Evolutionary conservation across 208 protist species (phyloP).

Genomic region (Strigomonas culicis): DNA sequence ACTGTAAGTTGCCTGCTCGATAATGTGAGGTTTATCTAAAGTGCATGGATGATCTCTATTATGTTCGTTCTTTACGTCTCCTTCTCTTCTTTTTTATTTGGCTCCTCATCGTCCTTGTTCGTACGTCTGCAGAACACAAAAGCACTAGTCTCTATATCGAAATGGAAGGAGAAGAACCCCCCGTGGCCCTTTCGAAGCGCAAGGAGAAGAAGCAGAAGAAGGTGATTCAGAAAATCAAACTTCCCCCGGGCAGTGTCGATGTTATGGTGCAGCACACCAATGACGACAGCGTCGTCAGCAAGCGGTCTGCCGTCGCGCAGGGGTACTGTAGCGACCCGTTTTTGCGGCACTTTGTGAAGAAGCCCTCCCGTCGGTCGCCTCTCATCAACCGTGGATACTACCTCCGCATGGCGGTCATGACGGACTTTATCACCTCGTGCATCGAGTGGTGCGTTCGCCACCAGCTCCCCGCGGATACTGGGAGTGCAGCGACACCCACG

Average conservation of each 20-base stretch:
- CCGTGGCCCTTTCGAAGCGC: conserved; percentile 25
- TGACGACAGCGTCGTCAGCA: conserved; percentile 89
- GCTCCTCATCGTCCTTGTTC: too few relatives aligned
- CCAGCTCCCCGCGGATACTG: conserved; percentile 4
- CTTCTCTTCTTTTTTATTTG: not conserved
- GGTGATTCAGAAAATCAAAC: conserved; percentile 41
- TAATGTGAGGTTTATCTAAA: too few relatives aligned
- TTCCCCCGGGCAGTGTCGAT: conserved; percentile 47
- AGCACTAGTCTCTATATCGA: not conserved
- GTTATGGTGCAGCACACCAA: conserved; percentile 87
- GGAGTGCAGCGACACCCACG: too few relatives aligned
- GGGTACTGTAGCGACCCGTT: conserved; percentile 75
- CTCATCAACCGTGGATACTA: conserved; percentile 91
- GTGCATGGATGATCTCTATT: not conserved
- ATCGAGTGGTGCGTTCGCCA: conserved; percentile 17
- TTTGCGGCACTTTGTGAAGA: conserved; percentile 79
- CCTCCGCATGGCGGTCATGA: conserved; percentile 81
- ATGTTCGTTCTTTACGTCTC: not conserved
- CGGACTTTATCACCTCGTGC: conserved; percentile 47
- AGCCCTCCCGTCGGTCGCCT: conserved; percentile 71
- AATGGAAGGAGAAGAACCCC: not conserved
- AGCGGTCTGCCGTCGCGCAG: conserved; percentile 77
- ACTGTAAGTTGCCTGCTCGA: too few relatives aligned
- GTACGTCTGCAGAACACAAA: too few relatives aligned
- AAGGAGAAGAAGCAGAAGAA: conserved; percentile 54